phyloP scores from a whole-genome alignment of 345 rosid genomes.

The Pugionium dolabratum region DNA sequence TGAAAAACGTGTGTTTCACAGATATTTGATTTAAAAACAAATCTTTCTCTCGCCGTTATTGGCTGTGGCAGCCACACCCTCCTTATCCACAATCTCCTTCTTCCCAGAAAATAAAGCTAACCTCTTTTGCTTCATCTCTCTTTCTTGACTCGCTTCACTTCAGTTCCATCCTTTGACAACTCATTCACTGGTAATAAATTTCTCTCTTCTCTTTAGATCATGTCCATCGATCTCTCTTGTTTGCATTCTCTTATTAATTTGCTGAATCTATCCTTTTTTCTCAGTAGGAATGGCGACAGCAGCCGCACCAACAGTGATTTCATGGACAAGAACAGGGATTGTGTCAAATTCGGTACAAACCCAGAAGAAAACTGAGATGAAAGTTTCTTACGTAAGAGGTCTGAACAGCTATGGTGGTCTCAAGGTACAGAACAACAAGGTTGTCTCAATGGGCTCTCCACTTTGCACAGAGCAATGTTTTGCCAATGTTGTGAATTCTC shows the following conservation, averaged over 20 bases:
- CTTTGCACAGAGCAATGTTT: conserved; percentile 45
- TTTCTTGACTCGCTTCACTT: conserved; percentile 29
- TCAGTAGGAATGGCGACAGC: conserved; percentile 41
- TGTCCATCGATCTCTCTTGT: neutral
- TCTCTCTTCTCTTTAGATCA: neutral
- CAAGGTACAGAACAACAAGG: conserved; percentile 48
- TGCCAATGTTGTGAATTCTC: conserved; percentile 43
- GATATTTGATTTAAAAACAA: conserved; percentile 16
- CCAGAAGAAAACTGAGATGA: conserved; percentile 35
- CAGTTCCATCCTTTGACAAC: conserved; percentile 18
- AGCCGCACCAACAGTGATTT: conserved; percentile 38
- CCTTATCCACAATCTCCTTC: conserved; percentile 42
- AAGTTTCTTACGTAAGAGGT: conserved; percentile 43
- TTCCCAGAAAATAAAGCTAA: conserved; percentile 19
- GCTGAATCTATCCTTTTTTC: neutral
- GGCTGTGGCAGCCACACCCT: conserved; percentile 41
- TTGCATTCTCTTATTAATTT: neutral
- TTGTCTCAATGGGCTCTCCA: conserved; percentile 45
- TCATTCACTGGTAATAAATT: conserved; percentile 26
- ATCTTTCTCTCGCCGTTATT: conserved; percentile 23
- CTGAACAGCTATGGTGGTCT: conserved; percentile 48
- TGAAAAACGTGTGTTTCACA: conserved; percentile 38
- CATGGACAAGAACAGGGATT: conserved; percentile 24
- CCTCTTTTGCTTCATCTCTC: neutral
- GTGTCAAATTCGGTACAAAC: conserved; percentile 27